Conservation (phyloP, 345 rosid genomes). For the Populus tremula region DNA sequence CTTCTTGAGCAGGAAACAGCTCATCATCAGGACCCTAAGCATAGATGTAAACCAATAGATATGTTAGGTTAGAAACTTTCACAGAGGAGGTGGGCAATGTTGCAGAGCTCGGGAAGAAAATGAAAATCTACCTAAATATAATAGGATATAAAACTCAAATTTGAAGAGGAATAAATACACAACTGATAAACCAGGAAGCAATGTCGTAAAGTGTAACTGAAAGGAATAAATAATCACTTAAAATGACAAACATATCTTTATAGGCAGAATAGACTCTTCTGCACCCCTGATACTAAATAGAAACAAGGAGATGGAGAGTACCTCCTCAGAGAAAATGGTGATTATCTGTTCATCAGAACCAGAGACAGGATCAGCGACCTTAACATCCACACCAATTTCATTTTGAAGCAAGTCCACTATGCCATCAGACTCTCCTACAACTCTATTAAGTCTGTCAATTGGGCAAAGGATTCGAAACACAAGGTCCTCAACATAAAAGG, state of each 20-base stretch:
- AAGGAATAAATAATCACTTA: neutral
- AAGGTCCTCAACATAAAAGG: slow-evolving; percentile 67
- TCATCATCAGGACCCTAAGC: slow-evolving; percentile 89
- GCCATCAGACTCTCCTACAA: slow-evolving; percentile 76
- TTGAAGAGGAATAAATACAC: neutral
- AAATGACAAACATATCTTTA: slow-evolving; percentile 1
- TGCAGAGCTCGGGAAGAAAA: neutral
- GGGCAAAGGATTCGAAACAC: slow-evolving; percentile 94
- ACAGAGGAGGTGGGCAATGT: neutral
- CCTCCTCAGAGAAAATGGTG: slow-evolving; percentile 91
- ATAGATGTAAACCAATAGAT: slow-evolving; percentile 16
- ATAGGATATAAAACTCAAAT: slow-evolving; percentile 6
- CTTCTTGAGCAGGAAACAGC: slow-evolving; percentile 98
- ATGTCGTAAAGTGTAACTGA: neutral
- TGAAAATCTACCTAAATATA: neutral
- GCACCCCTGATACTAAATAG: neutral
- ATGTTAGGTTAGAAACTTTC: slow-evolving; percentile 22
- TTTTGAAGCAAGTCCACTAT: slow-evolving; percentile 77
- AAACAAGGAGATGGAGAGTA: slow-evolving; percentile 24
- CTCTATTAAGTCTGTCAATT: slow-evolving; percentile 59
- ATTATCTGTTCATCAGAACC: slow-evolving; percentile 92
- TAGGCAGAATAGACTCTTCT: neutral
- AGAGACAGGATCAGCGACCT: slow-evolving; percentile 65
- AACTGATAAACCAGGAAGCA: neutral
- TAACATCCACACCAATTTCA: slow-evolving; percentile 89